Evolutionary conservation across 73 alveolate species (phyloP).

Genomic region (Stentor roeselii): DNA sequence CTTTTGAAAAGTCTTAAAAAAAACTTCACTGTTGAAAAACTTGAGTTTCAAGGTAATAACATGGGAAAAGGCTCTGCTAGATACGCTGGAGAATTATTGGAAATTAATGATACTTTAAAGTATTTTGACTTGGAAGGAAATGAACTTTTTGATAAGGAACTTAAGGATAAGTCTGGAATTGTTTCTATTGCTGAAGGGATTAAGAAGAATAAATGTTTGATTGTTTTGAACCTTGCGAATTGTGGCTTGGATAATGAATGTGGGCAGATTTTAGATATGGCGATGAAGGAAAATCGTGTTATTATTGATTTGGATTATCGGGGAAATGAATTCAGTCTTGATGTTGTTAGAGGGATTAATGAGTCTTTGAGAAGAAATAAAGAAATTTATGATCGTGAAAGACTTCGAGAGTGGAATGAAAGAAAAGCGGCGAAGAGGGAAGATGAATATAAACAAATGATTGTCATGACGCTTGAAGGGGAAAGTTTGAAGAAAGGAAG

Average conservation of each 20-base stretch:
- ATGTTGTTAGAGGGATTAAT: slow-evolving; percentile 40
- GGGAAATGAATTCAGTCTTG: slow-evolving; percentile 44
- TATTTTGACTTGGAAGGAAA: slow-evolving; percentile 56
- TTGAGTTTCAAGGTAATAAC: slow-evolving; percentile 52
- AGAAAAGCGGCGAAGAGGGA: slow-evolving; percentile 44
- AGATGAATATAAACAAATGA: slow-evolving; percentile 31
- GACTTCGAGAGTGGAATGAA: slow-evolving; percentile 50
- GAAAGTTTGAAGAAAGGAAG: slow-evolving; percentile 27
- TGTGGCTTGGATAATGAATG: slow-evolving; percentile 47
- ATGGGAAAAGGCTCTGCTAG: slow-evolving; percentile 44
- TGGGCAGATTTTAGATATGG: slow-evolving; percentile 34
- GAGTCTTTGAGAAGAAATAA: slow-evolving; percentile 52
- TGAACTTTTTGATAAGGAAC: slow-evolving; percentile 37
- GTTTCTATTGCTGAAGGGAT: slow-evolving; percentile 39
- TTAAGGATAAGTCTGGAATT: slow-evolving; percentile 41
- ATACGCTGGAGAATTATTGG: slow-evolving; percentile 43
- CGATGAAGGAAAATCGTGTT: slow-evolving; percentile 34
- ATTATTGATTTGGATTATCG: slow-evolving; percentile 40
- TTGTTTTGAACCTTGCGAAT: slow-evolving; percentile 36
- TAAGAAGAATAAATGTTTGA: slow-evolving; percentile 42
- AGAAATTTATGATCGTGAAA: slow-evolving; percentile 44
- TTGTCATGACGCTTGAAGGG: neutral
- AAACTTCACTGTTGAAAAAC: slow-evolving; percentile 48
- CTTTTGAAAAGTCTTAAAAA: slow-evolving; percentile 38
- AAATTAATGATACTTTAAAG: slow-evolving; percentile 34